phyloP scores from a whole-genome alignment of 192 early-diverging fungal genomes.

The Coemansia sp. region DNA sequence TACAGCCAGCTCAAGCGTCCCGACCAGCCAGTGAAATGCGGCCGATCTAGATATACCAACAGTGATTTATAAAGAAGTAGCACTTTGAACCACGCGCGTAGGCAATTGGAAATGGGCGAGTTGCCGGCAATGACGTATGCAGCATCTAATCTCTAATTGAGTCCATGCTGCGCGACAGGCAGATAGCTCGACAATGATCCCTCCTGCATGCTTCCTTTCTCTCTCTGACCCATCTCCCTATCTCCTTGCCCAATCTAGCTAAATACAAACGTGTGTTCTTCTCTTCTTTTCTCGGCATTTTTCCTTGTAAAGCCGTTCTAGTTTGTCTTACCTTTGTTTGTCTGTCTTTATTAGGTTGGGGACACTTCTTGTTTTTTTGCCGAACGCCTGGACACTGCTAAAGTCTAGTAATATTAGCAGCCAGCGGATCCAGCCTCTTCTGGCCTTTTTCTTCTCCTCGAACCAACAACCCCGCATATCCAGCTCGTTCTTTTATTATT shows the following conservation, averaged over 20 bases:
- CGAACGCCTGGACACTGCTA: not conserved
- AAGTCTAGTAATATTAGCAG: not conserved
- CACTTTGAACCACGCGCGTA: not conserved
- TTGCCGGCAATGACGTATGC: constrained; percentile 5
- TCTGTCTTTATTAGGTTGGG: not conserved
- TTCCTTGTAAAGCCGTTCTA: not conserved
- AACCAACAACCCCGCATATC: not conserved
- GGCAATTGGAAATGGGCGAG: not conserved
- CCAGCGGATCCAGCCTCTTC: not conserved
- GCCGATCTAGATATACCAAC: not conserved
- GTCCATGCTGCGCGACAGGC: constrained; percentile 3
- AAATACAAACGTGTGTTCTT: not conserved
- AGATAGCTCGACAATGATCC: constrained; percentile 9
- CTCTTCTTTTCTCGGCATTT: not conserved
- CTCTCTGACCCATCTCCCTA: not conserved
- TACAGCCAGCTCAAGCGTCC: not conserved
- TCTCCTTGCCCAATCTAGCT: not conserved
- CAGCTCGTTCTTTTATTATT: constrained; percentile 4
- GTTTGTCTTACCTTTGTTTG: not conserved
- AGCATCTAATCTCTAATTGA: constrained; percentile 4
- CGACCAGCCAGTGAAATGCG: not conserved
- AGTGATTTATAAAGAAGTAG: no score
- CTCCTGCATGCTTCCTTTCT: not conserved
- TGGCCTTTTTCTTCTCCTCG: not conserved
- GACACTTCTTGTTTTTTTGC: not conserved